These are phyloP conservation scores for Clitoria ternatea DNA, from an alignment of 306 rosid genomes.

Conservation along the genomic window DNA sequence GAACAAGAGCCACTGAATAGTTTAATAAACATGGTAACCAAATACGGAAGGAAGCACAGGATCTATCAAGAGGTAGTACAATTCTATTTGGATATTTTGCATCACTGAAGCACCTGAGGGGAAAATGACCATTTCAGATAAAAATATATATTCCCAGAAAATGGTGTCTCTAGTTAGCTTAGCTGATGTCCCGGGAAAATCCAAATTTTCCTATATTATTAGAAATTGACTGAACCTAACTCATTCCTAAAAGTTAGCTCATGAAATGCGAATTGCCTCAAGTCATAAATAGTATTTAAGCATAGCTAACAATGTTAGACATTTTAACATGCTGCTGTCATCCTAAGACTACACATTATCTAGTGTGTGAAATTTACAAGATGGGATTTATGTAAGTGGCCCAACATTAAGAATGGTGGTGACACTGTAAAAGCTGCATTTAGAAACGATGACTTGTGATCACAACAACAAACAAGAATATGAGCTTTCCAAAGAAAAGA, in stretches of 20 bases:
- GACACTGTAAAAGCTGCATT: too few species aligned
- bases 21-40: conserved; percentile 17
- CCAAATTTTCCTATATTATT: neutral
- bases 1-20: conserved; percentile 24
- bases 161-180: neutral
- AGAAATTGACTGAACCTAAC: too few species aligned
- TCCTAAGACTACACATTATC: too few species aligned
- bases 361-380: too few species aligned
- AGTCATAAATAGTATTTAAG: too few species aligned
- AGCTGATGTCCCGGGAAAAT: neutral
- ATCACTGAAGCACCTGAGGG: neutral
- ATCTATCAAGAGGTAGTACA: conserved; percentile 6
- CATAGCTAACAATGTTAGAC: too few species aligned
- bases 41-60: neutral
- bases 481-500: neutral
- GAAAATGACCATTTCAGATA: neutral
- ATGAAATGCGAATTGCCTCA: too few species aligned
- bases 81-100: neutral
- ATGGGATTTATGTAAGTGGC: too few species aligned
- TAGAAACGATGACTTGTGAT: too few species aligned
- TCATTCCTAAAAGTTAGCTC: too few species aligned
- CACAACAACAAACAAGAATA: neutral
- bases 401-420: too few species aligned
- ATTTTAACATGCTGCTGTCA: too few species aligned
- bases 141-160: neutral